These are phyloP conservation scores for Fusarium pseudonygamai DNA, from an alignment of 2,329 filamentous ascomycete genomes.

Conservation along the genomic window DNA sequence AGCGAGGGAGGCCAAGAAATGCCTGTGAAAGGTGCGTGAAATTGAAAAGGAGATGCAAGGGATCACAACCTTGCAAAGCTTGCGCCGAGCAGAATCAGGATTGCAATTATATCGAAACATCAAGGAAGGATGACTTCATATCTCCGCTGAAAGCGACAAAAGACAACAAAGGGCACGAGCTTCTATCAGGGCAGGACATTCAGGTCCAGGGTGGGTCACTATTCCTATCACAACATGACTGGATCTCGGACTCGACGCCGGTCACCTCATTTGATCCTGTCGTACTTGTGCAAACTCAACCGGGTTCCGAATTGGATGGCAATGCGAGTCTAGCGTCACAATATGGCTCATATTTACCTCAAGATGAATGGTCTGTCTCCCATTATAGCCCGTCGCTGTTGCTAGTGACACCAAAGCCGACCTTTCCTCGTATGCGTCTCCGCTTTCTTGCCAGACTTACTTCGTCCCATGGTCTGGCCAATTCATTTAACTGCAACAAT, in stretches of 20 bases:
- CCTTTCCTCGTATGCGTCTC: background rate
- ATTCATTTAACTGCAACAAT: background rate
- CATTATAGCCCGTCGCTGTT: background rate
- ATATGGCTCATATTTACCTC: background rate
- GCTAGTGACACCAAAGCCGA: background rate
- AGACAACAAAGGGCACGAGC: background rate
- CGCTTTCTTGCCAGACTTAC: conserved; percentile 10
- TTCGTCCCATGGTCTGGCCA: conserved; percentile 9
- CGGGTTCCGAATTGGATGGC: background rate
- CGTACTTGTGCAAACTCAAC: background rate
- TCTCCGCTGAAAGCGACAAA: background rate
- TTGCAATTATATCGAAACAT: background rate
- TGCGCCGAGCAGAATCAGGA: conserved; percentile 6
- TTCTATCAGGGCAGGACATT: background rate
- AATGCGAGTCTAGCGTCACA: background rate
- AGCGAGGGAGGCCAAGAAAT: conserved; percentile 1
- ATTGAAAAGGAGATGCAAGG: conserved; percentile 10
- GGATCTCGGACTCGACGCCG: background rate
- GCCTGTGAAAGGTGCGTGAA: conserved; percentile 4
- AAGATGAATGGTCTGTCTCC: background rate
- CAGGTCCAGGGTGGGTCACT: background rate
- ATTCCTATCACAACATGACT: background rate
- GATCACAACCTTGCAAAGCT: background rate
- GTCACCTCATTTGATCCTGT: background rate
- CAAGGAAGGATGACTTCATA: background rate